Base-by-base conservation (phyloP, 768 basidiomycete species). In the Galerina marginata region DNA sequence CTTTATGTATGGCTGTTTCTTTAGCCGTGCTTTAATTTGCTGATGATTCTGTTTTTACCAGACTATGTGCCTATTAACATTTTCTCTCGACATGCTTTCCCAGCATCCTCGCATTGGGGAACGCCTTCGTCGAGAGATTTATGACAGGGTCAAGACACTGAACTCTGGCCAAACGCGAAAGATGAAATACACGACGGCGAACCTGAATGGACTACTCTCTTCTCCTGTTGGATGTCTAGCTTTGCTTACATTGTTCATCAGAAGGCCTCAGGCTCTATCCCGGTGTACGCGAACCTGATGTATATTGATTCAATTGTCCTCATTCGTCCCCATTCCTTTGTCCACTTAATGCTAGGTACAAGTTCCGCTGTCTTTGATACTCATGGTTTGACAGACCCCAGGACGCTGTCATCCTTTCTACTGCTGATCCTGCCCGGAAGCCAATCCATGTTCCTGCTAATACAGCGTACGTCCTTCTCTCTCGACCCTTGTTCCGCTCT, bases 111-210 rank as follows among this genome's bases (percentile, higher is more conserved):
- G 71, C 4, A 69, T 83, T 16, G 62, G 78, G 33, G 56, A 59
- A 4, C 69, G 74, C 0, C 74, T 83, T 5, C 74, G 77, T 6
- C 70, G 73, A 16, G 82, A 83, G 58, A 72, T 85, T 20, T 54
- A 79, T 11, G 59, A 65, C 10, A 72, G 68, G 29, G 65, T 84
- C 11, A 82, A 69, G 4, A 61, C 69, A 5, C 83, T 83, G 0
- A 77, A 73, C 0, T 79, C 75, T 57, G 80, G 79, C 9, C 74
- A 81, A 53, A 74, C 84, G 60, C 75, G 76, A 39, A 72, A 79
- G 2, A 79, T 85, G 79, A 82, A 78, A 60, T 75, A 72, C 47
- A 59, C 70, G 42, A 58, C 71, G 6, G 71, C 74, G 2, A 67
- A 74, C 43, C 66, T 77, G 39, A 75, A 76, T 52, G 75, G 75